Evolutionary conservation across 2,329 filamentous ascomycete genomes (phyloP), one percentile per base, ranked within the genome.

Genomic region (Fusarium beomiforme): DNA sequence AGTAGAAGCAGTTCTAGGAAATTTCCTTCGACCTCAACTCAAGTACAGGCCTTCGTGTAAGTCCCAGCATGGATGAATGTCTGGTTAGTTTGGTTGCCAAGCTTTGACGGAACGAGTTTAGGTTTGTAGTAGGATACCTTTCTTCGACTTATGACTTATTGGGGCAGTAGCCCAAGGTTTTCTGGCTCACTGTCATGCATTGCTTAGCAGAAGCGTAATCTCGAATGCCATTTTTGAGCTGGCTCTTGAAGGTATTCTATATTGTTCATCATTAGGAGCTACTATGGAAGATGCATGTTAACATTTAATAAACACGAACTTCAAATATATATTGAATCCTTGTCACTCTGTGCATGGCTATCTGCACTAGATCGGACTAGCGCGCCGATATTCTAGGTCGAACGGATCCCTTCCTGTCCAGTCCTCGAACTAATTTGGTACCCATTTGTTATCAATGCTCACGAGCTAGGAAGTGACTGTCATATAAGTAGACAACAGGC

Each of bases 371-470:
- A 62, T 68, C 60, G 66, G 66, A 58, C 64, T 60, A 64, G 60
- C 57, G 65, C 55, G 60, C 67, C 63, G 71, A 72, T 71, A 68
- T 71, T 59, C 58, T 73, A 69, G 67, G 63, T 65, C 61, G 59
- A 9, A 56, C 60, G 69, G 69, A 51, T 62, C 47, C 54, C 61
- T 67, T 72, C 69, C 60, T 66, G 36, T 43, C 69, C 59, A 69
- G 61, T 67, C 41, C 57, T 55, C 17, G 26, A 55, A 49, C 56
- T 72, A 54, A 70, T 54, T 70, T 62, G 61, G 72, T 61, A 67
- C 53, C 47, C 42, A 64, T 61, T 69, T 41, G 63, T 60, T 68
- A 46, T 66, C 50, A 24, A 33, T 37, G 43, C 51, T 64, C 29
- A 56, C 33, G 42, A 54, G 57, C 49, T 39, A 24, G 54, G 46